Evolutionary conservation across 495 filamentous ascomycete species (phyloP), one percentile per base, ranked within the genome.

Genomic region (Chlorociboria aeruginascens): DNA sequence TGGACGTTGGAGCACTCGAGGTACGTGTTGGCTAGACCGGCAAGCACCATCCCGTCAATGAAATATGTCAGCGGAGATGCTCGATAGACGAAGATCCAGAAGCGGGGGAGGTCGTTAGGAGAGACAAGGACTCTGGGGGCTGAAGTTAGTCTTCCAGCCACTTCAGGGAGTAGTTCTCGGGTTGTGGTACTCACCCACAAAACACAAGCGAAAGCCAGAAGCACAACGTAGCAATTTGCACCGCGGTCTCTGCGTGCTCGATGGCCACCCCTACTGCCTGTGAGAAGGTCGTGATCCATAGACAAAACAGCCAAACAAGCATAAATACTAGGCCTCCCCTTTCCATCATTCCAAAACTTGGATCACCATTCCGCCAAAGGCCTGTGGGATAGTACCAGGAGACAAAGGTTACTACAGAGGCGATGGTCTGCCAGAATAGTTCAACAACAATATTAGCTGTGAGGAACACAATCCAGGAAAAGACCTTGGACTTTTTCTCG

Each of bases 61-160:
- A 84, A 46, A 69, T 80, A 83, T 0, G 74, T 78, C 37, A 88
- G 80, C 6, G 85, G 84, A 6, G 79, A 82, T 42, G 83, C 66
- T 30, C 80, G 80, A 60, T 88, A 86, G 79, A 89, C 83, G 69
- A 87, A 87, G 53, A 83, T 83, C 84, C 85, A 89, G 69, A 88
- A 87, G 11, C 73, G 55, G 3, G 83, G 83, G 37, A 86, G 63
- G 3, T 60, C 66, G 2, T 63, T 51, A 2, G 82, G 76, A 32
- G 57, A 70, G 42, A 78, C 76, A 46, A 89, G 72, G 38, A 89
- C 82, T n/a, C n/a, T n/a, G n/a, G n/a, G n/a, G n/a, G n/a, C n/a
- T n/a, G n/a, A n/a, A n/a, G n/a, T n/a, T n/a, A n/a, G n/a, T n/a
- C n/a, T n/a, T n/a, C n/a, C n/a, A n/a, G n/a, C n/a, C n/a, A n/a